A percentile compares a stretch with the other conserved stretches of the same genome.
Conservation (phyloP, 2,329 filamentous ascomycete species). For the Pseudogymnoascus sp. region DNA sequence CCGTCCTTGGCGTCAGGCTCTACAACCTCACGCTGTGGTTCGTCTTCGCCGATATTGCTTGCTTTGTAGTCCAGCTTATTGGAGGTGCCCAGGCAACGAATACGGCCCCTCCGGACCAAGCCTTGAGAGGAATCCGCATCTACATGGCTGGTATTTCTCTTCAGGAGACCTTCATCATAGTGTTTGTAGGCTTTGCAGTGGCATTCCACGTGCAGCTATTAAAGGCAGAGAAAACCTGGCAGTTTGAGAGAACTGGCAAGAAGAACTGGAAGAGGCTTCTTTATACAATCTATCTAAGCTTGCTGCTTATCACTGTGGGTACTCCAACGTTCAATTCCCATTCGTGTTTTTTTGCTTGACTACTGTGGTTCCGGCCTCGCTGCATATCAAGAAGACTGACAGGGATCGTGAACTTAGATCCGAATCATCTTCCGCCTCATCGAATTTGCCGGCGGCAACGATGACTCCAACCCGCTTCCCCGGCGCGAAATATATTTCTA, state of each 20-base stretch:
- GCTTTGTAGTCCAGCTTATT: slow-evolving; percentile 38
- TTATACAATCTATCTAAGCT: not conserved
- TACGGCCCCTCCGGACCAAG: slow-evolving; percentile 19
- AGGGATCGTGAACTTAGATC: slow-evolving; percentile 27
- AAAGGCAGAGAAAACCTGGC: slow-evolving; percentile 11
- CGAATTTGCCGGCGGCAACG: slow-evolving; percentile 44
- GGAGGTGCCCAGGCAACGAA: slow-evolving; percentile 33
- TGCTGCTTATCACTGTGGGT: not conserved
- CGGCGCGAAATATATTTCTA: slow-evolving; percentile 46
- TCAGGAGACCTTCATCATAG: slow-evolving; percentile 1
- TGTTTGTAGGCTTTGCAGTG: not conserved
- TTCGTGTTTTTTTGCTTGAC: slow-evolving; percentile 35
- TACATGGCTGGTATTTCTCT: slow-evolving; percentile 3
- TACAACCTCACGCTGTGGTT: slow-evolving; percentile 34
- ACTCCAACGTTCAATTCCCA: slow-evolving; percentile 34
- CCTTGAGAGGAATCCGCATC: slow-evolving; percentile 20
- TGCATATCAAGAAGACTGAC: not conserved
- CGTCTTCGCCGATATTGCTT: slow-evolving; percentile 37
- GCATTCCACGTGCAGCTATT: slow-evolving; percentile 33
- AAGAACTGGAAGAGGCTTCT: slow-evolving; percentile 19
- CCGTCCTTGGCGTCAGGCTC: slow-evolving; percentile 31
- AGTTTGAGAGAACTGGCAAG: slow-evolving; percentile 18
- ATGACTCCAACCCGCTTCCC: slow-evolving; percentile 37
- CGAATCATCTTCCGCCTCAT: slow-evolving; percentile 54
- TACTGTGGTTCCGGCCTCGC: slow-evolving; percentile 17